These are phyloP conservation scores for Entomortierella chlamydospora DNA, from an alignment of 192 early-diverging fungal species.

Conservation along the genomic window DNA sequence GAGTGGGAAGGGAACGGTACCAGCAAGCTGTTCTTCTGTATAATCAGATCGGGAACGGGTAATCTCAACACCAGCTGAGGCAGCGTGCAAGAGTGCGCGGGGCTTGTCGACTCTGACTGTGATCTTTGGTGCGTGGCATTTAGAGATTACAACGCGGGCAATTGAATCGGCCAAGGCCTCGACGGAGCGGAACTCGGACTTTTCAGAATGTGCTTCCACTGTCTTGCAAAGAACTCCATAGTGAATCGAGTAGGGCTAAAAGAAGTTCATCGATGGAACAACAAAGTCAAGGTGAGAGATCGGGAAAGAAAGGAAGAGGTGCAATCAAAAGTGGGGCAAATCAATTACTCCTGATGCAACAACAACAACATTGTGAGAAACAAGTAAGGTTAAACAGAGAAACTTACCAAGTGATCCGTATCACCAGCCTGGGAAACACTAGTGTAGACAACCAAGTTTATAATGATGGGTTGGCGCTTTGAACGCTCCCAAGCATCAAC, in stretches of 20 bases:
- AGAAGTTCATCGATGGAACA: neutral
- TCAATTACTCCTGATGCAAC: neutral
- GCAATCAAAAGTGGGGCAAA: neutral
- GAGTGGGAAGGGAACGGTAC: conserved; percentile 40
- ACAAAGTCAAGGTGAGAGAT: too few species aligned
- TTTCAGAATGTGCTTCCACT: conserved; percentile 82
- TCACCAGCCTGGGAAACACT: conserved; percentile 81
- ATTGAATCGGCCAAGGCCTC: conserved; percentile 78
- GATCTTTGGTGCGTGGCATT: conserved; percentile 74
- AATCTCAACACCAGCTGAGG: conserved; percentile 89
- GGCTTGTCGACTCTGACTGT: conserved; percentile 85
- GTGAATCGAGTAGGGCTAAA: conserved; percentile 76
- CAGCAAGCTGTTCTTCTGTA: conserved; percentile 43
- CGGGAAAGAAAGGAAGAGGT: neutral
- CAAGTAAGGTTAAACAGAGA: too few species aligned
- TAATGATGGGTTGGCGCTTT: conserved; percentile 88
- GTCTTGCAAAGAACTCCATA: conserved; percentile 85
- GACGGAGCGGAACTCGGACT: conserved; percentile 74
- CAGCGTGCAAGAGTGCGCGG: conserved; percentile 90
- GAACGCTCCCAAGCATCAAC: conserved; percentile 94
- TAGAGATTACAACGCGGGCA: conserved; percentile 67
- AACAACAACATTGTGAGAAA: neutral
- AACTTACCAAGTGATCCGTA: conserved; percentile 74
- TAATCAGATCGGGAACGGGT: conserved; percentile 72
- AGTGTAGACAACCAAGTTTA: conserved; percentile 81